Conservation (phyloP, 192 early-diverging fungal species). For the Coemansia sp. region DNA sequence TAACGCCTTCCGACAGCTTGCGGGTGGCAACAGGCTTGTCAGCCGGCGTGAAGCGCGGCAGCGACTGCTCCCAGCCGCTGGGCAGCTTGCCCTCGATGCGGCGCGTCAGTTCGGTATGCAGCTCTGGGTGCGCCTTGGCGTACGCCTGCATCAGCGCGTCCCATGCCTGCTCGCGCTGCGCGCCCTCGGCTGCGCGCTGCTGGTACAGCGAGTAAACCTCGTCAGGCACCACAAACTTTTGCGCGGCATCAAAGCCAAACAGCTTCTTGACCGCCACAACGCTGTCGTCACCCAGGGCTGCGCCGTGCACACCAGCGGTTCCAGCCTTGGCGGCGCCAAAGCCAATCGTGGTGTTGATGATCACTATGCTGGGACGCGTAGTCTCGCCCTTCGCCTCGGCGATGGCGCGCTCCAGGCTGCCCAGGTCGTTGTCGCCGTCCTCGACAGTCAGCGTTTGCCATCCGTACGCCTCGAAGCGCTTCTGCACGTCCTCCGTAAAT, state of each 20-base stretch:
- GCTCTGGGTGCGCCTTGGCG: slow-evolving; percentile 63
- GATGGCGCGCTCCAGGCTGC: slow-evolving; percentile 70
- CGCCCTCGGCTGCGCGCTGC: slow-evolving; percentile 60
- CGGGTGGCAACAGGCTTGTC: slow-evolving; percentile 84
- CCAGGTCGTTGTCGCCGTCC: slow-evolving; percentile 82
- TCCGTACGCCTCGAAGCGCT: slow-evolving; percentile 90
- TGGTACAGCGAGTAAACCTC: slow-evolving; percentile 59
- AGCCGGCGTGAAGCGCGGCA: slow-evolving; percentile 80
- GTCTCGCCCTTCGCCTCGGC: slow-evolving; percentile 79
- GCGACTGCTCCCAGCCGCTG: slow-evolving; percentile 63
- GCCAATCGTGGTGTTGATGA: slow-evolving; percentile 89
- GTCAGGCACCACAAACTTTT: slow-evolving; percentile 72
- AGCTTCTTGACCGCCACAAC: slow-evolving; percentile 76
- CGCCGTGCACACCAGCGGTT: slow-evolving; percentile 90
- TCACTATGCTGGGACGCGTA: slow-evolving; percentile 82
- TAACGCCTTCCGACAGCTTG: slow-evolving; percentile 82
- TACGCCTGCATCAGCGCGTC: slow-evolving; percentile 71
- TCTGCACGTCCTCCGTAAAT: slow-evolving; percentile 89
- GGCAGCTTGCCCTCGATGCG: slow-evolving; percentile 74
- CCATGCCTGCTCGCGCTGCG: slow-evolving; percentile 74
- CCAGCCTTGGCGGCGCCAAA: slow-evolving; percentile 88
- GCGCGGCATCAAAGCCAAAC: slow-evolving; percentile 80
- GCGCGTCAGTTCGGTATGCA: slow-evolving; percentile 71
- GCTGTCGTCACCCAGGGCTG: slow-evolving; percentile 77
- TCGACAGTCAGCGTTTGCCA: slow-evolving; percentile 81